Evolutionary conservation across 148 eudicot genomes (phyloP), one percentile per base, ranked within the genome.

Genomic region (Drosera capensis): DNA sequence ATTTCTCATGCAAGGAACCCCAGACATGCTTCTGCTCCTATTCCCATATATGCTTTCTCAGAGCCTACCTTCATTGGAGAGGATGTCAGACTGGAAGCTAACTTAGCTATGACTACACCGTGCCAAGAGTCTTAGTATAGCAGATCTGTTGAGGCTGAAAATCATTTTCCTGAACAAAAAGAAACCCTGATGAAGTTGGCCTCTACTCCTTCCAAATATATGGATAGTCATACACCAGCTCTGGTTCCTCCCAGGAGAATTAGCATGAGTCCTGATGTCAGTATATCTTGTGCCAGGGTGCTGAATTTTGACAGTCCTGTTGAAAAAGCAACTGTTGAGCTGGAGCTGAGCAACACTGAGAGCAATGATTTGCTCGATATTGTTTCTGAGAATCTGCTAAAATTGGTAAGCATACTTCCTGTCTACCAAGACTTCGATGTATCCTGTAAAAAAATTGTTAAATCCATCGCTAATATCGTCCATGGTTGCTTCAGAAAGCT

Each of bases 341-440:
- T 72, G 50, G 69, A 68, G 39, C 42, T 50, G 19, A 54, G 56
- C 19, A 52, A 49, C 12, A 20, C 18, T 31, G 68, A 64, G 39
- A 57, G 50, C 56, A 56, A 57, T 43, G 74, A 82, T 47, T 47
- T 72, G 46, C 46, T 62, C 14, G 75, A 87, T 20, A 64, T 87
- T 36, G 82, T 87, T 48, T 80, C 96, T 3, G 56, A 62, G 28
- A 64, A 52, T 56, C 75, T 87, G 16, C 43, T 82, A 26, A 63
- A 66, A 55, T 79, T 80, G 72, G 96, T 87, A 73, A n/a, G n/a
- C n/a, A n/a, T n/a, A n/a, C n/a, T n/a, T n/a, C n/a, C n/a, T n/a
- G n/a, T n/a, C n/a, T n/a, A n/a, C n/a, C n/a, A n/a, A n/a, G n/a
- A n/a, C n/a, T n/a, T n/a, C n/a, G n/a, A n/a, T n/a, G n/a, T n/a